A percentile compares a stretch with the other conserved stretches of the same genome.
These are phyloP conservation scores for Filobasidium uniguttulatum DNA, from an alignment of 1,284 basidiomycete species.

Conservation along the genomic window DNA sequence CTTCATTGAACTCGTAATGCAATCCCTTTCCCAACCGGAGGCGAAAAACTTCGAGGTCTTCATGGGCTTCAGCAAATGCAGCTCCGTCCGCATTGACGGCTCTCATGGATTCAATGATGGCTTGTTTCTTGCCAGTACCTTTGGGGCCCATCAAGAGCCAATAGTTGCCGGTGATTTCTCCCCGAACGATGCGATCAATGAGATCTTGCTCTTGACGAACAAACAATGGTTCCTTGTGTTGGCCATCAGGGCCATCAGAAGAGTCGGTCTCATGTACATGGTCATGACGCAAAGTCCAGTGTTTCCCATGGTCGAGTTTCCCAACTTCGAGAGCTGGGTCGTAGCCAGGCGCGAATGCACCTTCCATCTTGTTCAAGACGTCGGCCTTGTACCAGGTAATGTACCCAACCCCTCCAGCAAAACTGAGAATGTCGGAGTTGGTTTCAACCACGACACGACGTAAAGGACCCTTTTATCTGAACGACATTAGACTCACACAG, in stretches of 20 bases:
- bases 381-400: conserved; percentile 64
- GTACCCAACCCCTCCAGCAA: conserved; percentile 52
- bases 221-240: conserved; percentile 41
- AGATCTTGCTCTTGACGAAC: conserved; percentile 55
- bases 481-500: conserved; percentile 24
- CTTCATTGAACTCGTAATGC: conserved; percentile 47
- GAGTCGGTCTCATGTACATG: background rate
- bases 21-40: conserved; percentile 60
- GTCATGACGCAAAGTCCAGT: background rate
- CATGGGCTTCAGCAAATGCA: conserved; percentile 42
- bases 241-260: conserved; percentile 13
- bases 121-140: conserved; percentile 58
- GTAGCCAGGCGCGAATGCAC: conserved; percentile 32
- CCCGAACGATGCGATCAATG: conserved; percentile 65
- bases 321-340: conserved; percentile 66
- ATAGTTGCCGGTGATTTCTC: conserved; percentile 56
- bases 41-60: conserved; percentile 60
- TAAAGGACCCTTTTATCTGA: background rate
- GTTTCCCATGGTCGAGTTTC: conserved; percentile 36
- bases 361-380: conserved; percentile 50
- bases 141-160: conserved; percentile 64
- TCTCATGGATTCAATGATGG: conserved; percentile 67
- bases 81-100: conserved; percentile 54
- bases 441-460: background rate
- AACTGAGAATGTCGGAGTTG: background rate